Conservation (phyloP, 192 early-diverging fungal genomes). For the Backusella luteola region DNA sequence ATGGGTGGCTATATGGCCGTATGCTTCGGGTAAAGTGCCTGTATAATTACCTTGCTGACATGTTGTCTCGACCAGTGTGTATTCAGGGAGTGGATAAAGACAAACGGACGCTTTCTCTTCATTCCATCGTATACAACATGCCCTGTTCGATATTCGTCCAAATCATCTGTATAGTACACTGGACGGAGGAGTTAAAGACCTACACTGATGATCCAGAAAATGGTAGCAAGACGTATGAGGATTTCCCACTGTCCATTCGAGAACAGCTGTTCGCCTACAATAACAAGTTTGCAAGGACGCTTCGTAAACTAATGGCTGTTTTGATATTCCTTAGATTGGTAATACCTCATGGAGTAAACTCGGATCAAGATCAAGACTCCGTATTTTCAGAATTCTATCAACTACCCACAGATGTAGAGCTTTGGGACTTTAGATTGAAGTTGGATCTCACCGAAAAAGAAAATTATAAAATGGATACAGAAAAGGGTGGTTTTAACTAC, state of each 20-base stretch:
- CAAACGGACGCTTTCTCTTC: not conserved
- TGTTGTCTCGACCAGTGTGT: not conserved
- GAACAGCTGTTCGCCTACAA: not conserved
- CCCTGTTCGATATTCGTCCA: not conserved
- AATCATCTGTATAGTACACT: not conserved
- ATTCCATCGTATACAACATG: not conserved
- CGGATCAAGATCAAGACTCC: not conserved
- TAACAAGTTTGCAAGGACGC: not conserved
- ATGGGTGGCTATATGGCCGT: slow-evolving; percentile 16
- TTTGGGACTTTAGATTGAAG: not conserved
- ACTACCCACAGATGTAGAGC: not conserved
- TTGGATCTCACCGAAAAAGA: not conserved
- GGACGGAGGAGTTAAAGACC: not conserved
- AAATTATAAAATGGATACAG: not conserved
- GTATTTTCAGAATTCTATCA: not conserved
- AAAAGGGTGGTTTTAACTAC: not conserved
- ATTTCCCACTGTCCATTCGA: not conserved
- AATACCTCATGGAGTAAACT: not conserved
- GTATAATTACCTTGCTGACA: slow-evolving; percentile 10
- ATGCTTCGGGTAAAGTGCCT: slow-evolving; percentile 24
- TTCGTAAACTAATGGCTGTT: not conserved
- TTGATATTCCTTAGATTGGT: not conserved
- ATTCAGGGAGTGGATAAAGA: slow-evolving; percentile 1
- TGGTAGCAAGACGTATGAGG: not conserved
- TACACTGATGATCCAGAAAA: not conserved